Conservation (phyloP, 441 rosid species). For the Syzygium syzygioides region DNA sequence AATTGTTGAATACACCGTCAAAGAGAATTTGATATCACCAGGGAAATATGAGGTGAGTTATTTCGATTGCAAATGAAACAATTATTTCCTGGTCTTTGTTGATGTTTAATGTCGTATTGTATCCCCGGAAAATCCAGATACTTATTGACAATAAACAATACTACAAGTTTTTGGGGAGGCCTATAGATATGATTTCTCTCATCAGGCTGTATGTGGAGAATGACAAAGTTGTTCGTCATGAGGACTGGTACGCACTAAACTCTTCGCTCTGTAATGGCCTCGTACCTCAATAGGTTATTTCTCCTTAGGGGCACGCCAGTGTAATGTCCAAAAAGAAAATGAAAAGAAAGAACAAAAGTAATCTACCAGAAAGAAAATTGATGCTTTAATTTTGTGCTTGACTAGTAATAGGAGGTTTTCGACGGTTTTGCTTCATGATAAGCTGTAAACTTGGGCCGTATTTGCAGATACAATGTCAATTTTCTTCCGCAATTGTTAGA, state of each 20-base stretch:
- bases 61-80: neutral
- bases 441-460: neutral
- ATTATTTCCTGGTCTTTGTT: neutral
- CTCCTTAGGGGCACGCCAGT: neutral
- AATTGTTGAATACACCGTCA: conserved; percentile 57
- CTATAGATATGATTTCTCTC: conserved; percentile 69
- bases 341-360: neutral
- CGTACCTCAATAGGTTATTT: neutral
- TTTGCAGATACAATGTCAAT: neutral
- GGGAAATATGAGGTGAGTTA: conserved; percentile 60
- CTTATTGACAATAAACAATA: conserved; percentile 76
- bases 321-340: neutral
- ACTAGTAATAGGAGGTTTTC: neutral
- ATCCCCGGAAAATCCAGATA: conserved; percentile 32
- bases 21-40: conserved; percentile 35
- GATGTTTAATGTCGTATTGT: neutral
- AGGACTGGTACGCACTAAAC: conserved; percentile 60
- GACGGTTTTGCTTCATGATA: neutral
- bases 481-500: neutral
- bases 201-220: conserved; percentile 56
- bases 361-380: neutral
- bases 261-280: neutral
- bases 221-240: conserved; percentile 73
- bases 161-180: conserved; percentile 61
- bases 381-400: neutral